These are phyloP conservation scores for Fraxinus quadrangulata DNA, from an alignment of 257 asterid species.

Conservation along the genomic window DNA sequence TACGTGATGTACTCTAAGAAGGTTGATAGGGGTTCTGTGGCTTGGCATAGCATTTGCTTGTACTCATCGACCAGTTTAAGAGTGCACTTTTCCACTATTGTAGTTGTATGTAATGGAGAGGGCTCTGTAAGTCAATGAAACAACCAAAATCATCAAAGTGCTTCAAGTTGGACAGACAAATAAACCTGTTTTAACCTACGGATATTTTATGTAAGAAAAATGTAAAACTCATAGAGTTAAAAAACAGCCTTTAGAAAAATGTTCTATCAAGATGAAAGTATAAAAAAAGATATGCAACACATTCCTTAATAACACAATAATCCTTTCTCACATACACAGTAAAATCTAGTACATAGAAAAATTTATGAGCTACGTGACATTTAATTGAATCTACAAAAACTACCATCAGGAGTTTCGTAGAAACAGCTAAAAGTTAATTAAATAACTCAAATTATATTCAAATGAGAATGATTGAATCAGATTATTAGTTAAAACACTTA, in stretches of 20 bases:
- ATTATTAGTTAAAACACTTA: background rate
- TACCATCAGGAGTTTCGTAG: background rate
- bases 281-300: background rate
- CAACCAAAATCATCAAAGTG: constrained; percentile 8
- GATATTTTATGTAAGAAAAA: background rate
- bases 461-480: background rate
- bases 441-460: background rate
- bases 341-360: background rate
- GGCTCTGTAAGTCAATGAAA: constrained; percentile 63
- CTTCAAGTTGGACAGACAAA: background rate
- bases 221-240: background rate
- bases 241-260: background rate
- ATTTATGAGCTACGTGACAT: background rate
- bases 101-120: constrained; percentile 88
- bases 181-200: background rate
- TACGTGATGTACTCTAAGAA: constrained; percentile 86
- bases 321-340: background rate
- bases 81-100: constrained; percentile 96
- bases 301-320: background rate
- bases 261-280: background rate
- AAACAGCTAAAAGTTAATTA: background rate
- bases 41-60: constrained; percentile 87
- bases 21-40: constrained; percentile 88
- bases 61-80: constrained; percentile 88
- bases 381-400: background rate